phyloP scores from a whole-genome alignment of 176 grass and related monocot genomes.

The Rhynchospora tenuis region DNA sequence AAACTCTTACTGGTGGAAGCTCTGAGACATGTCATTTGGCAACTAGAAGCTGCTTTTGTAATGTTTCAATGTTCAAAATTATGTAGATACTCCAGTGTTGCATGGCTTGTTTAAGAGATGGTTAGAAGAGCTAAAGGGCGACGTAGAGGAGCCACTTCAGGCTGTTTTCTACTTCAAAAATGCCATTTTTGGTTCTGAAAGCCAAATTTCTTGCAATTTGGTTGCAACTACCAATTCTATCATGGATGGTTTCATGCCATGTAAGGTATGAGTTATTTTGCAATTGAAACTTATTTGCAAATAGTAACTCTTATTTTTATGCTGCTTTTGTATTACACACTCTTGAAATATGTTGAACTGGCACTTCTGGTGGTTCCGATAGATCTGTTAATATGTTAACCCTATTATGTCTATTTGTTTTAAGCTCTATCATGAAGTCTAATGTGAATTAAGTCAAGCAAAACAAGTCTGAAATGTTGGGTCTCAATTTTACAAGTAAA shows the following conservation, averaged over 20 bases:
- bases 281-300: not conserved
- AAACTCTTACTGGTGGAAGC: not conserved
- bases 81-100: conserved; percentile 54
- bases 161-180: conserved; percentile 68
- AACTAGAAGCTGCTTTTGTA: not conserved
- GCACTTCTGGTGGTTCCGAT: not conserved
- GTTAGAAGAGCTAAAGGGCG: conserved; percentile 81
- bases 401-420: not conserved
- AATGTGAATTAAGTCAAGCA: not conserved
- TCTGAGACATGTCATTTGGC: not conserved
- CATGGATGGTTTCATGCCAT: conserved; percentile 65
- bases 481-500: not conserved
- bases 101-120: conserved; percentile 77
- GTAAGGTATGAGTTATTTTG: conserved; percentile 48
- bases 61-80: not conserved
- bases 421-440: not conserved
- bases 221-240: conserved; percentile 54
- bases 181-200: conserved; percentile 45
- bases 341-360: not conserved
- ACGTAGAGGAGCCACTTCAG: conserved; percentile 52
- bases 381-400: not conserved
- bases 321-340: not conserved
- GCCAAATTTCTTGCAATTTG: conserved; percentile 68
- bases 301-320: conserved; percentile 12
- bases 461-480: not conserved